Percentiles rank a stretch among this genome's conserved stretches.
Evolutionary conservation across 164 flowering plant genomes (phyloP).

Genomic region (Tetracentron sinense): DNA sequence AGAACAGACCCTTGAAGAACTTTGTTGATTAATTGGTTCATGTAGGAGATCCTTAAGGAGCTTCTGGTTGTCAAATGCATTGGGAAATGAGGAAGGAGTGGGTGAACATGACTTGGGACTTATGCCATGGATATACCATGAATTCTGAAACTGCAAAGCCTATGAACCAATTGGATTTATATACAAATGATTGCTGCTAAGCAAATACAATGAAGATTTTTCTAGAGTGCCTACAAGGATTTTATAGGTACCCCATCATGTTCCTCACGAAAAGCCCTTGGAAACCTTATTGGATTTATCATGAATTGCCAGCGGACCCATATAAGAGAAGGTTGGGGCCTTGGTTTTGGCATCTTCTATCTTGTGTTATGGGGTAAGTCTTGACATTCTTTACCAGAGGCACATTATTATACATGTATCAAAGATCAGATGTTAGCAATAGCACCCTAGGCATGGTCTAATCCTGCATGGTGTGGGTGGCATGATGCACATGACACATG

Average conservation of each 20-base stretch:
- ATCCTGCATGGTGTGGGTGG: not conserved
- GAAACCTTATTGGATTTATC: not conserved
- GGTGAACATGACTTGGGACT: not conserved
- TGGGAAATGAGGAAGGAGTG: not conserved
- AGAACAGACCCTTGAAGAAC: too few species aligned
- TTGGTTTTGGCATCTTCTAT: not conserved
- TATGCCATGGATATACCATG: too few species aligned
- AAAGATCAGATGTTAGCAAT: not conserved
- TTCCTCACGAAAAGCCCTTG: not conserved
- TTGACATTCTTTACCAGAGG: not conserved
- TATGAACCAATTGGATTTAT: too few species aligned
- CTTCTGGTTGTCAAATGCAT: not conserved
- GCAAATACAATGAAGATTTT: too few species aligned
- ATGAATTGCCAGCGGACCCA: not conserved
- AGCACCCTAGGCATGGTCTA: not conserved
- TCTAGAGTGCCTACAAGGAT: not conserved
- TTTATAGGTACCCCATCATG: not conserved
- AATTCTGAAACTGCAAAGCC: too few species aligned
- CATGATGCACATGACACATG: not conserved
- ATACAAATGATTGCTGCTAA: too few species aligned
- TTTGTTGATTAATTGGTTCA: not conserved
- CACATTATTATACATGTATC: not conserved
- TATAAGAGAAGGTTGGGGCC: not conserved
- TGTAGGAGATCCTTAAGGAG: not conserved
- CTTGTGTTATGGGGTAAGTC: not conserved